A percentile compares a stretch with the other conserved stretches of the same genome.
These are phyloP conservation scores for Echria macrotheca DNA, from an alignment of 495 filamentous ascomycete species.

Conservation along the genomic window DNA sequence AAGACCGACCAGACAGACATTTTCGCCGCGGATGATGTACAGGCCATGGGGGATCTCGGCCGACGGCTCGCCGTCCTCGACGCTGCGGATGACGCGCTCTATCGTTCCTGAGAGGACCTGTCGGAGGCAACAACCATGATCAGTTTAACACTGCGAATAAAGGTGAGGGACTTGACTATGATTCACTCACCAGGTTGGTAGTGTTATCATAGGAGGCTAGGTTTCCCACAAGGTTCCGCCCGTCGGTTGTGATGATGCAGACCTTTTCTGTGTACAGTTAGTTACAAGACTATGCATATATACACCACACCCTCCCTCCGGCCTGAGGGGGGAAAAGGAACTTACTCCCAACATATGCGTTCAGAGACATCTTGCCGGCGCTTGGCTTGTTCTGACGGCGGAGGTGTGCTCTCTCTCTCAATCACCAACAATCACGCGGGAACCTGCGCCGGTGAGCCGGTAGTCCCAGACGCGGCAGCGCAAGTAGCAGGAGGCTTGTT, in stretches of 20 bases:
- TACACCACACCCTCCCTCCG: too few relatives aligned
- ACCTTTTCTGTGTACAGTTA: conserved; percentile 88
- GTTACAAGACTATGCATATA: too few relatives aligned
- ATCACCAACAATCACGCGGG: too few relatives aligned
- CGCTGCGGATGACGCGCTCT: conserved; percentile 81
- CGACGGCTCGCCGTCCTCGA: conserved; percentile 76
- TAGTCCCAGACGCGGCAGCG: too few relatives aligned
- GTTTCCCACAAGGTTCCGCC: conserved; percentile 77
- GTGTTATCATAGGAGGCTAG: conserved; percentile 85
- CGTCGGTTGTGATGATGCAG: conserved; percentile 85
- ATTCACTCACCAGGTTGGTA: conserved; percentile 69
- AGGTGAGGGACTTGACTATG: neutral
- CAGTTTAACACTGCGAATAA: neutral
- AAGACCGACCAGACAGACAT: conserved; percentile 84
- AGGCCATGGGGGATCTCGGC: conserved; percentile 77
- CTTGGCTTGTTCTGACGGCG: too few relatives aligned
- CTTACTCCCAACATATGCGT: neutral
- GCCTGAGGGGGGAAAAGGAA: neutral
- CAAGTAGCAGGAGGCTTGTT: too few relatives aligned
- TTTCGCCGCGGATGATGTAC: conserved; percentile 90
- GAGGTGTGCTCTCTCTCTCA: too few relatives aligned
- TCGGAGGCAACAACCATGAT: too few relatives aligned
- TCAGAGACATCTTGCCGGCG: neutral
- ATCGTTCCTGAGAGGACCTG: conserved; percentile 72
- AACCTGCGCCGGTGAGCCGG: too few relatives aligned